Evolutionary conservation across 2,329 filamentous ascomycete genomes (phyloP), one percentile per base, ranked within the genome.

Genomic region (Alternaria viburni): DNA sequence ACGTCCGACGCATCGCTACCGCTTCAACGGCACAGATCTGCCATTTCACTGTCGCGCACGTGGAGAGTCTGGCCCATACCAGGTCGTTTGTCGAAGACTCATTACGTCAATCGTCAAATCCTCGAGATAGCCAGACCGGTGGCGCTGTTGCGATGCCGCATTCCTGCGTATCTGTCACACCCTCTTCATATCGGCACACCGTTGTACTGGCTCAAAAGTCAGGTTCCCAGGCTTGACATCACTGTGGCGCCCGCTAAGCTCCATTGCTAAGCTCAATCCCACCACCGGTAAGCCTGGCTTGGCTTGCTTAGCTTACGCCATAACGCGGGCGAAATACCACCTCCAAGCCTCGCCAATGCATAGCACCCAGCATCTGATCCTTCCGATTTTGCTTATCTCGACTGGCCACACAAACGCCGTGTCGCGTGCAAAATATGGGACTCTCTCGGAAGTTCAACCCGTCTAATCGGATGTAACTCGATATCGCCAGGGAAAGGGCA

Each of bases 221-320:
- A 26, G 36, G 44, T 26, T 30, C 17, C 50, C n/a, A 59, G 26
- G 17, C 50, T 47, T 59, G 50, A 59, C 59, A 57, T 59, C 60
- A 62, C 60, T 54, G 60, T 59, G 60, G 59, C 60, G 50, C 32
- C 44, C 59, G 23, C 54, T 61, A 61, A 57, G 47, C 59, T 46
- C 25, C 9, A 19, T 32, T n/a, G 60, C 56, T 59, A 62, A 62
- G 60, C 60, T 54, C 32, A 32, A 19, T 28, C 52, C 52, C 19
- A 46, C 32, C 43, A 25, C 51, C 32, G 28, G 54, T 54, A 61
- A 61, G 47, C 60, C 52, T 36, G 50, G 45, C 60, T 62, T 62
- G 60, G 60, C 60, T 54, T 62, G 60, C 60, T 59, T 62, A 62
- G 59, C 59, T 45, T 45, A 61, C 59, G 59, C 54, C 51, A 47